Conservation (phyloP, 2,329 filamentous ascomycete genomes). For the Sclerotinia borealis region DNA sequence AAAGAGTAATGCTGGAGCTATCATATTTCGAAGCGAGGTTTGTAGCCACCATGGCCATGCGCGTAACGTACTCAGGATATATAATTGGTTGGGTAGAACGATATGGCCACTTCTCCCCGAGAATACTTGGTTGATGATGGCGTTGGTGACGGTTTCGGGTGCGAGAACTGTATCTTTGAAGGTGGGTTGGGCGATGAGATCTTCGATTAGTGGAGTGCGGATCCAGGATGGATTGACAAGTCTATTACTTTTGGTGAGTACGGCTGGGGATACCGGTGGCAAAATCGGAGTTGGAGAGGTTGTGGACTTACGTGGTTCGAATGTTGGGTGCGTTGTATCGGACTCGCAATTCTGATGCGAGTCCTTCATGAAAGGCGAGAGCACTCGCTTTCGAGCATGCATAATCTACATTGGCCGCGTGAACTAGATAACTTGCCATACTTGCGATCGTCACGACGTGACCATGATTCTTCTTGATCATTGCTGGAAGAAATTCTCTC, state of each 20-base stretch:
- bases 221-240: constrained; percentile 58
- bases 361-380: constrained; percentile 61
- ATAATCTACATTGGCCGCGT: constrained; percentile 51
- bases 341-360: constrained; percentile 50
- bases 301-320: constrained; percentile 36
- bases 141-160: constrained; percentile 56
- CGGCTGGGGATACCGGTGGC: not conserved
- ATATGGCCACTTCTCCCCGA: constrained; percentile 47
- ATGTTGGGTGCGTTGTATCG: constrained; percentile 58
- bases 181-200: constrained; percentile 42
- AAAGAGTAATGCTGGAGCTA: constrained; percentile 13
- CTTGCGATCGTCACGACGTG: constrained; percentile 66
- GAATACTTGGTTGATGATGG: constrained; percentile 54
- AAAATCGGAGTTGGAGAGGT: not conserved
- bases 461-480: constrained; percentile 60
- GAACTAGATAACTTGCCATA: constrained; percentile 21
- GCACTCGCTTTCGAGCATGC: constrained; percentile 60
- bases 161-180: constrained; percentile 48
- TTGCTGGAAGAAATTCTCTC: constrained; percentile 60
- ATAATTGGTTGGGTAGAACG: constrained; percentile 39
- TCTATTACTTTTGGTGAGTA: constrained; percentile 33
- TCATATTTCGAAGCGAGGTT: constrained; percentile 18
- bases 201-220: constrained; percentile 50
- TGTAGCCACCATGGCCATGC: constrained; percentile 29
- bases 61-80: constrained; percentile 19